A percentile compares a stretch with the other conserved stretches of the same genome.
These are phyloP conservation scores for Ophiostoma sp. DNA, from an alignment of 2,329 filamentous ascomycete species.

Conservation along the genomic window DNA sequence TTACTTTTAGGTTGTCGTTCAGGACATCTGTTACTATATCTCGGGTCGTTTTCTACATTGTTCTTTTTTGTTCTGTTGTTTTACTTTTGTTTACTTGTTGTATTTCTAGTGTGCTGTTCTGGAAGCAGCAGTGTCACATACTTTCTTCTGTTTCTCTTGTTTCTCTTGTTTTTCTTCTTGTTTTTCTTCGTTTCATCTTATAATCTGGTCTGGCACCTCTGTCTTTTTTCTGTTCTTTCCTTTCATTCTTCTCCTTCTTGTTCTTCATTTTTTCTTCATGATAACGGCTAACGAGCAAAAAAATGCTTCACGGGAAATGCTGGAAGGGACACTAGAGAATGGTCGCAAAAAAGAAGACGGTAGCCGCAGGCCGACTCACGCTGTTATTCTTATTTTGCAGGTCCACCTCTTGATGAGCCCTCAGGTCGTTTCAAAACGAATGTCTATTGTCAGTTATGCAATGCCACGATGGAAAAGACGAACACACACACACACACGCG, in stretches of 20 bases:
- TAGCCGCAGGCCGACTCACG: constrained; percentile 22
- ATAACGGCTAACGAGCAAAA: constrained; percentile 7
- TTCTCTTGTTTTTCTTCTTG: not conserved
- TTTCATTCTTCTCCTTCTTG: constrained; percentile 19
- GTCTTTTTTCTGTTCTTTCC: constrained; percentile 20
- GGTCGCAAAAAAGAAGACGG: not conserved
- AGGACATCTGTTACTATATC: not conserved
- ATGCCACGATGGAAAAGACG: not conserved
- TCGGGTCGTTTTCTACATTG: not conserved
- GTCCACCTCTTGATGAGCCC: constrained; percentile 1
- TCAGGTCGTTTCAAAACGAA: constrained; percentile 7
- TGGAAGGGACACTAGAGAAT: constrained; percentile 12
- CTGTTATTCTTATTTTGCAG: not conserved
- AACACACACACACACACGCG: not conserved
- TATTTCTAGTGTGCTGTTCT: constrained; percentile 22
- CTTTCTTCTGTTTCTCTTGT: constrained; percentile 4
- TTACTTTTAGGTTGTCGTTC: constrained; percentile 1
- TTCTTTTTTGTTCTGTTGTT: not conserved
- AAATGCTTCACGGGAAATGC: constrained; percentile 15
- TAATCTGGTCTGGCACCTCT: constrained; percentile 15
- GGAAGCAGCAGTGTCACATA: constrained; percentile 22
- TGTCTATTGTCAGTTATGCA: not conserved
- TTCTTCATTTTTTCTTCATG: constrained; percentile 8
- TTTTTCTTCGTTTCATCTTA: constrained; percentile 4
- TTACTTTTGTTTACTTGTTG: constrained; percentile 14